Percentiles rank a stretch among this genome's conserved stretches.
These are phyloP conservation scores for Camellia oleifera DNA, from an alignment of 179 eudicot genomes.

Conservation along the genomic window DNA sequence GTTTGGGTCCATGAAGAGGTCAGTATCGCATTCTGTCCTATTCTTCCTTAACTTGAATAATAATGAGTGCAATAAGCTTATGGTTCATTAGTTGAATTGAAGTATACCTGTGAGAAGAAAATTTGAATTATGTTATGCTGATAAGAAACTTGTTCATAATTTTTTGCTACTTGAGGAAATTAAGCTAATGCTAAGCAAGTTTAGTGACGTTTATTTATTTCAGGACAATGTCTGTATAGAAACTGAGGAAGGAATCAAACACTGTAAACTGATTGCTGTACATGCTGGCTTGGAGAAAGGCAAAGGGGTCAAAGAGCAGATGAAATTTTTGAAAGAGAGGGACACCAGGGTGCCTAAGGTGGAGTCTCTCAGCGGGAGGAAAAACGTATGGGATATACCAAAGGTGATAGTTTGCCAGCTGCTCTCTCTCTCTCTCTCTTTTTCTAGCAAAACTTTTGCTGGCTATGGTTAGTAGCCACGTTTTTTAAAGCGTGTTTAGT, in stretches of 20 bases:
- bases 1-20: slow-evolving; percentile 99
- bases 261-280: slow-evolving; percentile 70
- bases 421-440: not conserved
- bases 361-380: slow-evolving; percentile 75
- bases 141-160: not conserved
- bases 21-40: slow-evolving; percentile 8
- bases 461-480: too few species aligned
- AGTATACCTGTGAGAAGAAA: not conserved
- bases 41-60: not conserved
- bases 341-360: slow-evolving; percentile 72
- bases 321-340: slow-evolving; percentile 53
- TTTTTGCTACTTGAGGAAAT: not conserved
- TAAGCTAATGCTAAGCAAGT: not conserved
- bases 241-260: slow-evolving; percentile 62
- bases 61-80: not conserved
- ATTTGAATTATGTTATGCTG: not conserved
- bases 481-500: too few species aligned
- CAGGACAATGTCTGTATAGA: slow-evolving; percentile 70
- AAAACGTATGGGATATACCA: slow-evolving; percentile 80
- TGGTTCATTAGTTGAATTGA: slow-evolving; percentile 4
- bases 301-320: slow-evolving; percentile 62
- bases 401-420: slow-evolving; percentile 37
- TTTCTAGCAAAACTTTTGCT: not conserved
- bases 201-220: slow-evolving; percentile 9
- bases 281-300: slow-evolving; percentile 81